Base-by-base conservation (phyloP, 805 yeast species). In the Nakazawaea pomicola region DNA sequence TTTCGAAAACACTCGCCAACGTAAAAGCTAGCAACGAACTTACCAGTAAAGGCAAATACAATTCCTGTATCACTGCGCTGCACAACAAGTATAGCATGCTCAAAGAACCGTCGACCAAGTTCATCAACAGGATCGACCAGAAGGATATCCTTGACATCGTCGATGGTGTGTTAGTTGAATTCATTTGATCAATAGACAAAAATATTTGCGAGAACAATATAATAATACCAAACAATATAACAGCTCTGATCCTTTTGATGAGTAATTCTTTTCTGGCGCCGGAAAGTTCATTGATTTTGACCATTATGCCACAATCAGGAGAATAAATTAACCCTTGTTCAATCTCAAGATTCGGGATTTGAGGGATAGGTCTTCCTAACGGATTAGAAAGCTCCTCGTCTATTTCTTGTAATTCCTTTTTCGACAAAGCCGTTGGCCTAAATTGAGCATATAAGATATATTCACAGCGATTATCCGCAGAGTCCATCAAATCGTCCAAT, bases 251-350 rank as follows among this genome's bases (percentile, higher is more conserved):
- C 38, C 57, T 53, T 4, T 48, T 40, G 31, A 56, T 53, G 27
- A 56, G 61, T 16, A 73, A 67, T 52, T 81, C 90, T 38, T 64
- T 59, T 46, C 79, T 74, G n/a, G 72, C 61, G 1, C 96, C 96
- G 11, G 43, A 41, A 2, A 65, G 58, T 6, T 53, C 47, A 6
- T 57, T 56, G 6, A 73, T 31, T 5, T 61, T 56, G 4, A 86
- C 46, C 2, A 73, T 55, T 2, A 82, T 54, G 0, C 90, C 95
- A 65, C 98, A 90, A 55, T 90, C 95, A 0, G 97, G 97, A 0
- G 96, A 87, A 53, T 85, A 89, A 15, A 87, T 45, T 11, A 87
- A 47, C 6, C 83, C 88, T 9, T 71, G 60, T 2, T 70, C 57
- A 8, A 90, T 52, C 24, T 62, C 62, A 14, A 90, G 48, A 0